Conservation (phyloP, 163 green algal genomes). For the Prototheca wickerhamii region DNA sequence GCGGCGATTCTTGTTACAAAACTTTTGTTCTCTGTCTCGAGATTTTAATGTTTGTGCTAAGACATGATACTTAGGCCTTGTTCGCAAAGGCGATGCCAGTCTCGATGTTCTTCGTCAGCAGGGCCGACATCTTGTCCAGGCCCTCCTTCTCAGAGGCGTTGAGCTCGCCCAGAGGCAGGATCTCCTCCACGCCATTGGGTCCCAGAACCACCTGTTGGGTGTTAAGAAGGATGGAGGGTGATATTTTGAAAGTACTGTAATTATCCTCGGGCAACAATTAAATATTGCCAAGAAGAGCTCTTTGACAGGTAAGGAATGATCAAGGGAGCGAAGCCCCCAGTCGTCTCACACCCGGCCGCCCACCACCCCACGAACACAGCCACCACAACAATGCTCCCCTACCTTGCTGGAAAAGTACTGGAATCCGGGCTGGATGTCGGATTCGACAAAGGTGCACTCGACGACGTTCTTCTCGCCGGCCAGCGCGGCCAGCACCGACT, state of each 20-base stretch:
- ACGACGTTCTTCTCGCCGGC: constrained; percentile 52
- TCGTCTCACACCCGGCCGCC: too few species aligned
- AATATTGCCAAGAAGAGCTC: too few species aligned
- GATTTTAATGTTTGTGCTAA: too few species aligned
- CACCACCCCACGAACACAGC: too few species aligned
- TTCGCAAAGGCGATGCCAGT: constrained; percentile 75
- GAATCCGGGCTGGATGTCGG: constrained; percentile 39
- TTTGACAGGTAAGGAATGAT: too few species aligned
- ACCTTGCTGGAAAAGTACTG: constrained; percentile 74
- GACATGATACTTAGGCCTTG: too few species aligned
- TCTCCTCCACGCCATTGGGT: constrained; percentile 59
- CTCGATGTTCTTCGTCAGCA: constrained; percentile 78
- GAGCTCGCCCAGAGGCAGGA: constrained; percentile 63
- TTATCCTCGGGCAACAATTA: too few species aligned
- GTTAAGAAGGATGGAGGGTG: neutral
- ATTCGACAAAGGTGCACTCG: constrained; percentile 78
- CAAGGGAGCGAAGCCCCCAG: too few species aligned
- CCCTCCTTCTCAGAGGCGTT: constrained; percentile 67
- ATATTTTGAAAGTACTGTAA: too few species aligned
- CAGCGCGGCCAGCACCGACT: constrained; percentile 54
- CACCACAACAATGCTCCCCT: constrained; percentile 14
- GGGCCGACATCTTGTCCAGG: constrained; percentile 66
- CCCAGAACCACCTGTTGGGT: constrained; percentile 60
- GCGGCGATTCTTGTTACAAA: too few species aligned
- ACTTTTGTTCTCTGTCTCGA: too few species aligned